A percentile compares a stretch with the other conserved stretches of the same genome.
Evolutionary conservation across 2,329 filamentous ascomycete species (phyloP).

Genomic region (Colletotrichum simmondsii): DNA sequence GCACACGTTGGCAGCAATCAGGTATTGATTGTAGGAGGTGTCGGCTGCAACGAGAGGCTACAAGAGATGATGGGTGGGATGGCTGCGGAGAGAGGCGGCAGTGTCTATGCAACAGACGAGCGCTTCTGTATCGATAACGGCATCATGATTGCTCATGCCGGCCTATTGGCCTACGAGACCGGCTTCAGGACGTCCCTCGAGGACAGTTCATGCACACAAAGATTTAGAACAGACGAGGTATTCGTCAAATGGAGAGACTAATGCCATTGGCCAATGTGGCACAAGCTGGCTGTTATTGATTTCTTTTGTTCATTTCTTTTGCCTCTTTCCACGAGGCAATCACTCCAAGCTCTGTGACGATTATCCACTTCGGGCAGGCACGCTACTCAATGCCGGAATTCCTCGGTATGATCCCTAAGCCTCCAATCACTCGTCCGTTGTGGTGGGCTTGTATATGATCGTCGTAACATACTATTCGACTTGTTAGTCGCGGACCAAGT

Average conservation of each 20-base stretch:
- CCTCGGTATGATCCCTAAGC: neutral
- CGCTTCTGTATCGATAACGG: conserved; percentile 99
- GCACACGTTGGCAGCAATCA: conserved; percentile 92
- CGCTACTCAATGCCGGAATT: neutral
- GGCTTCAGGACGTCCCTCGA: conserved; percentile 82
- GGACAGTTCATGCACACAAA: conserved; percentile 86
- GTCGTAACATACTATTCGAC: conserved; percentile 87
- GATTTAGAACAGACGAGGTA: conserved; percentile 86
- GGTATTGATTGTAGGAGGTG: conserved; percentile 94
- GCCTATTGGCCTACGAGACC: conserved; percentile 83
- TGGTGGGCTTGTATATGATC: conserved; percentile 94
- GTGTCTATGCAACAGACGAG: conserved; percentile 95
- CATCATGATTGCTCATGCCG: conserved; percentile 99
- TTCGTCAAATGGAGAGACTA: conserved; percentile 81
- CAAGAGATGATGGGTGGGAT: conserved; percentile 99
- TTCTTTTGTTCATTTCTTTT: neutral
- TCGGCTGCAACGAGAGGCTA: conserved; percentile 92
- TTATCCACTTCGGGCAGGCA: neutral
- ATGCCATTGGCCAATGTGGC: conserved; percentile 25
- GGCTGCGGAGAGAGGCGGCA: conserved; percentile 88
- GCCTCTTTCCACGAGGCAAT: neutral
- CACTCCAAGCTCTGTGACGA: neutral
- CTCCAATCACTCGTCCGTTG: conserved; percentile 55
- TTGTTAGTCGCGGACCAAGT: conserved; percentile 36
- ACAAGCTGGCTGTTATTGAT: conserved; percentile 11